Percentiles rank a stretch among this genome's conserved stretches.
Conservation (phyloP, 768 basidiomycete genomes). For the Hydnomerulius pinastri region DNA sequence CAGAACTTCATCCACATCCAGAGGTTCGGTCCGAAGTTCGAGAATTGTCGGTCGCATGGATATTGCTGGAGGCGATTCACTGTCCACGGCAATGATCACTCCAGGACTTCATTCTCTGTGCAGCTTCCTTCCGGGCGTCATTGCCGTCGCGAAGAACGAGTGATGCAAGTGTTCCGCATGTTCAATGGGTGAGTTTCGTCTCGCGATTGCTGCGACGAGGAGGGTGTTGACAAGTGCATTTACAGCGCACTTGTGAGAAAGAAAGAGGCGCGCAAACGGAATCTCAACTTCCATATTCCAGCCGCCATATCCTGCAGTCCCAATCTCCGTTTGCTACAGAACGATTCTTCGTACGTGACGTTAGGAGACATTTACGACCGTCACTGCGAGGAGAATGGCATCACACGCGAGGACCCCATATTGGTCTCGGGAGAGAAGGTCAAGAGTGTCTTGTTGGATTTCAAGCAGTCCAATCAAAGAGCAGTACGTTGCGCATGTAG, state of each 20-base stretch:
- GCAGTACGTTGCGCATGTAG: constrained; percentile 31
- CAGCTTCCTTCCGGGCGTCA: constrained; percentile 86
- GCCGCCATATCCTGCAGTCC: constrained; percentile 84
- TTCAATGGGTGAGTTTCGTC: constrained; percentile 74
- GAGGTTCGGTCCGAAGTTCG: constrained; percentile 88
- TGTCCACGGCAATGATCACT: constrained; percentile 88
- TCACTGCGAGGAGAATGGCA: constrained; percentile 72
- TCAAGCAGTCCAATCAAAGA: constrained; percentile 49
- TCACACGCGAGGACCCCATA: constrained; percentile 86
- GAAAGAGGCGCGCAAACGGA: constrained; percentile 92
- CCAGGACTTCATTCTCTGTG: constrained; percentile 86
- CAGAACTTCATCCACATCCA: constrained; percentile 88
- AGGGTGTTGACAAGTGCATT: constrained; percentile 3
- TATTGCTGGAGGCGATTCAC: constrained; percentile 89
- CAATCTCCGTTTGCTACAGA: constrained; percentile 82
- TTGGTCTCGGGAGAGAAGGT: constrained; percentile 85
- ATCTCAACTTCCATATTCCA: constrained; percentile 89
- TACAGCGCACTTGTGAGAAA: constrained; percentile 77
- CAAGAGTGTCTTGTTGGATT: constrained; percentile 63
- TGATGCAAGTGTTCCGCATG: constrained; percentile 90
- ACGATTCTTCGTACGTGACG: constrained; percentile 87
- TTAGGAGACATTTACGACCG: constrained; percentile 94
- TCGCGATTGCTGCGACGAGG: neutral
- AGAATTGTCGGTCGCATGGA: constrained; percentile 85
- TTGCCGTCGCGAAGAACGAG: constrained; percentile 88